A percentile compares a stretch with the other conserved stretches of the same genome.
Conservation (phyloP, 208 protist species). For the Histomonas meleagridis region DNA sequence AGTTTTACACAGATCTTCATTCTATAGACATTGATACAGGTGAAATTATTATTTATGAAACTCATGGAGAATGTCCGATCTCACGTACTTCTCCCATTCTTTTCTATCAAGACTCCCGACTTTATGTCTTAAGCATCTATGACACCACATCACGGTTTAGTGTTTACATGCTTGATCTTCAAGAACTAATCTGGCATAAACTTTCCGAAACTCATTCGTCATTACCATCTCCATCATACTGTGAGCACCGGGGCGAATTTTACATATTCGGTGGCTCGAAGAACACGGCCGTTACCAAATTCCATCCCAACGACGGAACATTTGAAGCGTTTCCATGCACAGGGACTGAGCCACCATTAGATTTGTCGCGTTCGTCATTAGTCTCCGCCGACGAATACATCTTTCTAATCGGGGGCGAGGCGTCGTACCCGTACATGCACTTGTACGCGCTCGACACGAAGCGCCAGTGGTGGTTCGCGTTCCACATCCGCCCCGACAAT, state of each 20-base stretch:
- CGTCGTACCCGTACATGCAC: neutral
- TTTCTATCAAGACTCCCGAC: neutral
- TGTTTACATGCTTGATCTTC: neutral
- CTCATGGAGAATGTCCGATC: neutral
- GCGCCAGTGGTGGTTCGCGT: neutral
- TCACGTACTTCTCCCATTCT: neutral
- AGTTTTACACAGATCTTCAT: constrained; percentile 16
- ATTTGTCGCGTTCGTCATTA: neutral
- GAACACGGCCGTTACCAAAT: neutral
- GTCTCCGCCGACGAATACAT: neutral
- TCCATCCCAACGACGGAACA: neutral
- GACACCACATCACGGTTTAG: neutral
- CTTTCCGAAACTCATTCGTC: neutral
- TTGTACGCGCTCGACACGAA: neutral
- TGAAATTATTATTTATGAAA: too few relatives aligned
- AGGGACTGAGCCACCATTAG: neutral
- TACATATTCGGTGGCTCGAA: neutral
- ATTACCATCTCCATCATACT: neutral
- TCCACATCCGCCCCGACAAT: neutral
- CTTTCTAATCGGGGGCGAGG: constrained; percentile 7
- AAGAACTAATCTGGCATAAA: neutral
- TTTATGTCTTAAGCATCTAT: neutral
- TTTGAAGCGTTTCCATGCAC: constrained; percentile 13
- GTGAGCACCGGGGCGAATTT: neutral
- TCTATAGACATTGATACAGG: neutral